Percentiles rank a stretch among this genome's conserved stretches.
Evolutionary conservation across 2,329 filamentous ascomycete genomes (phyloP).

Genomic region (Tolypocladium sp.): DNA sequence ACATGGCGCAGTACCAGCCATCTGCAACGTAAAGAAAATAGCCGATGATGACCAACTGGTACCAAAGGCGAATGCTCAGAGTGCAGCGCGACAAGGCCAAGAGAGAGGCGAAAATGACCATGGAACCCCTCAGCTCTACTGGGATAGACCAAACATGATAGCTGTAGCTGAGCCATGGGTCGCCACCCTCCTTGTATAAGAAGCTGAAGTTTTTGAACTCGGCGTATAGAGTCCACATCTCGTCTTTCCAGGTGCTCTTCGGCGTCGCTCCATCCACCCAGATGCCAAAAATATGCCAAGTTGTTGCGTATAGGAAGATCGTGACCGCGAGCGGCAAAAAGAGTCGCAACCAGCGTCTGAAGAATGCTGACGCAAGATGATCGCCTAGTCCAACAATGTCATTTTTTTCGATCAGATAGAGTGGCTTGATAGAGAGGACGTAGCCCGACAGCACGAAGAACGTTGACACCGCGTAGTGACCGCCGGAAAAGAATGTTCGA

Average conservation of each 20-base stretch:
- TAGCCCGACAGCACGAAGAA: constrained; percentile 53
- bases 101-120: constrained; percentile 50
- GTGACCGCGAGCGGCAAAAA: constrained; percentile 44
- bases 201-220: constrained; percentile 64
- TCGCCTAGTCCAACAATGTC: constrained; percentile 31
- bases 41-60: constrained; percentile 41
- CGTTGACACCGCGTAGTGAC: constrained; percentile 48
- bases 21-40: constrained; percentile 64
- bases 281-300: constrained; percentile 43
- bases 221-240: constrained; percentile 38
- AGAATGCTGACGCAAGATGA: constrained; percentile 35
- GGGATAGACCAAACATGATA: constrained; percentile 56
- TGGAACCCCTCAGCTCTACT: constrained; percentile 53
- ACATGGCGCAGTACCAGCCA: constrained; percentile 52
- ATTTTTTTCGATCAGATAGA: constrained; percentile 35
- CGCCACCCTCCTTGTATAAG: constrained; percentile 48
- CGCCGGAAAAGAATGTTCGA: constrained; percentile 50
- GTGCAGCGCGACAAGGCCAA: constrained; percentile 48
- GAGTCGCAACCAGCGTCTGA: constrained; percentile 39
- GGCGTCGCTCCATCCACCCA: constrained; percentile 28
- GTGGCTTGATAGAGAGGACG: constrained; percentile 40
- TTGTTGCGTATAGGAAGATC: constrained; percentile 39
- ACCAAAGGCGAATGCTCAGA: constrained; percentile 43
- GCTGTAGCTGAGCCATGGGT: constrained; percentile 43
- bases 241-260: constrained; percentile 32